Percentiles rank a stretch among this genome's conserved stretches.
phyloP scores from a whole-genome alignment of 768 basidiomycete genomes.

The Calvatia gigantea region DNA sequence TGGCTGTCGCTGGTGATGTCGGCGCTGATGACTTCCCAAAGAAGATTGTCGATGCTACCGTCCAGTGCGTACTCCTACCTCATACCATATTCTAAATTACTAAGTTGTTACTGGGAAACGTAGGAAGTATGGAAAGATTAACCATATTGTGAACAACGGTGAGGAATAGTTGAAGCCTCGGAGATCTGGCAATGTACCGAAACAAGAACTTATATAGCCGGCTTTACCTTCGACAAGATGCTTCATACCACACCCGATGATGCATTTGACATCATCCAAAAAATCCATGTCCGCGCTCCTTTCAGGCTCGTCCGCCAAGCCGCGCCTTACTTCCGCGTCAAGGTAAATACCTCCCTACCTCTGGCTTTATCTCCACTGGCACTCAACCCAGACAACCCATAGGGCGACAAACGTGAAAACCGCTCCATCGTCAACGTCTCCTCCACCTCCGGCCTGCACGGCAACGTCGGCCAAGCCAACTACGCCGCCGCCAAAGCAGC shows the following conservation, averaged over 20 bases:
- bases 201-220: slow-evolving; percentile 36
- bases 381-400: slow-evolving; percentile 2
- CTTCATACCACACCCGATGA: slow-evolving; percentile 84
- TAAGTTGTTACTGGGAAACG: background rate
- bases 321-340: slow-evolving; percentile 81
- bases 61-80: slow-evolving; percentile 51
- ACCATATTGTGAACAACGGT: slow-evolving; percentile 86
- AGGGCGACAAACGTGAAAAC: slow-evolving; percentile 59
- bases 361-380: slow-evolving; percentile 2
- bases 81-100: background rate
- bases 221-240: slow-evolving; percentile 86
- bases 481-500: slow-evolving; percentile 80
- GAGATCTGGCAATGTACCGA: background rate
- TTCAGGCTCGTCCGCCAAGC: slow-evolving; percentile 83
- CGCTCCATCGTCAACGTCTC: slow-evolving; percentile 81
- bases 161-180: slow-evolving; percentile 12
- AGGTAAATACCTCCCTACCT: slow-evolving; percentile 31
- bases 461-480: slow-evolving; percentile 84
- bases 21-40: slow-evolving; percentile 81
- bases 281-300: slow-evolving; percentile 82
- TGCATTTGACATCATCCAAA: slow-evolving; percentile 75
- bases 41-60: slow-evolving; percentile 70
- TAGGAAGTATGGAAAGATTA: slow-evolving; percentile 80
- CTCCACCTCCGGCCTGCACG: slow-evolving; percentile 79
- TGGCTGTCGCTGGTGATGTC: slow-evolving; percentile 77